These are phyloP conservation scores for Fusarium albidum DNA, from an alignment of 2,329 filamentous ascomycete genomes.

Conservation along the genomic window DNA sequence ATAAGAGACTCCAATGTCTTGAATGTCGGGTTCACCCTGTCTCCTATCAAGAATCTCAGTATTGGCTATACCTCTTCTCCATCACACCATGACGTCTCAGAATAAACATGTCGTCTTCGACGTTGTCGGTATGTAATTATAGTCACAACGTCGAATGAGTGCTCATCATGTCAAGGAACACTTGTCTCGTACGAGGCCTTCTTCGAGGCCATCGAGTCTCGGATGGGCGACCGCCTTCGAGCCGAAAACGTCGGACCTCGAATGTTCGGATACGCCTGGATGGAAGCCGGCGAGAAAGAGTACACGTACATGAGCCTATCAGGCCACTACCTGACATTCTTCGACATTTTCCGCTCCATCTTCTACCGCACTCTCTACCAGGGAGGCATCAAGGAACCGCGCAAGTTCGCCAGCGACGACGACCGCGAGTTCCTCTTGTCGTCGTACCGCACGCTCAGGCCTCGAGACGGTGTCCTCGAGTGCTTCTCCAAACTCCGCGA, in stretches of 20 bases:
- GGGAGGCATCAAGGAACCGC: constrained; percentile 52
- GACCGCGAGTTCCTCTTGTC: constrained; percentile 51
- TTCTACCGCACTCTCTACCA: constrained; percentile 59
- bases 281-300: constrained; percentile 56
- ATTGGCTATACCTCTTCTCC: too few species aligned
- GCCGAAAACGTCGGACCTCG: constrained; percentile 49
- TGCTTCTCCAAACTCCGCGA: constrained; percentile 52
- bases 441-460: too few species aligned
- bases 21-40: too few species aligned
- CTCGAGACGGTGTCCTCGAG: constrained; percentile 51
- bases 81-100: too few species aligned
- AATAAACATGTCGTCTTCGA: constrained; percentile 58
- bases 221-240: constrained; percentile 51
- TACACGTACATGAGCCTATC: constrained; percentile 58
- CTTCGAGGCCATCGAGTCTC: constrained; percentile 49
- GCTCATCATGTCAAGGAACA: too few species aligned
- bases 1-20: too few species aligned
- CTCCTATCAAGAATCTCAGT: too few species aligned
- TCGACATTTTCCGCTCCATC: constrained; percentile 50
- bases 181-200: constrained; percentile 56
- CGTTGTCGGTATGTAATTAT: constrained; percentile 61
- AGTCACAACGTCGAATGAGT: too few species aligned
- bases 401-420: constrained; percentile 50
- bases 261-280: constrained; percentile 56
- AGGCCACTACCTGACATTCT: constrained; percentile 52